Evolutionary conservation across 148 eudicot species (phyloP), one percentile per base, ranked within the genome.

Genomic region (Chenopodium quinoa): DNA sequence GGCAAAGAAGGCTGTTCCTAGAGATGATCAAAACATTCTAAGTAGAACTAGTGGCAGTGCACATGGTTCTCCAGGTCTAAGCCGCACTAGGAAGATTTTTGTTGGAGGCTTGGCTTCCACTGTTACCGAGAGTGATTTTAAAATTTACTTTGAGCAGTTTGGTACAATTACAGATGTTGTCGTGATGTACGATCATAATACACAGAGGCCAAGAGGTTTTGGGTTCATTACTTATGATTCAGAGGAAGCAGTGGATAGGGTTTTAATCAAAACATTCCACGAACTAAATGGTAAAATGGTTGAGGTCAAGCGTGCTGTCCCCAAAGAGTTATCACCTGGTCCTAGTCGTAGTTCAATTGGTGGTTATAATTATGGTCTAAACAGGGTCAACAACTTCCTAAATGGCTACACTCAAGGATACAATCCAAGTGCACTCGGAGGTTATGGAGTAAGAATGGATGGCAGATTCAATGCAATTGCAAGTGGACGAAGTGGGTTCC

Each of bases 191-290:
- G 94, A 91, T 85, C 92, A 91, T 67, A 90, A 84, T 76, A 91
- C 94, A 25, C 92, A 91, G 68, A 88, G 94, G 84, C 94, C 94
- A 54, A 84, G 93, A 86, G 93, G 93, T 40, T 91, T 91, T 75
- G 93, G 93, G 27, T 91, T 91, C 81, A 88, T 91, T 73, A 90
- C 92, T 48, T 91, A 80, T 81, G 94, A 91, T 77, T 86, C 91
- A 16, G 94, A 91, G 80, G 92, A 91, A 80, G 88, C 92, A n/a
- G 94, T 89, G 52, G 94, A 91, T 71, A 87, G 86, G 68, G 92
- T 86, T 46, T 64, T 90, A 69, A 16, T 79, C 76, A 90, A 90
- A 88, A 91, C 90, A 3, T 90, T 88, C 62, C 94, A 91, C 77
- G 94, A 91, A 73, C 88, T 91, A 3, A 91, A 90, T 76, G 91